A percentile compares a stretch with the other conserved stretches of the same genome.
Conservation (phyloP, 495 filamentous ascomycete species). For the Neurospora africana region DNA sequence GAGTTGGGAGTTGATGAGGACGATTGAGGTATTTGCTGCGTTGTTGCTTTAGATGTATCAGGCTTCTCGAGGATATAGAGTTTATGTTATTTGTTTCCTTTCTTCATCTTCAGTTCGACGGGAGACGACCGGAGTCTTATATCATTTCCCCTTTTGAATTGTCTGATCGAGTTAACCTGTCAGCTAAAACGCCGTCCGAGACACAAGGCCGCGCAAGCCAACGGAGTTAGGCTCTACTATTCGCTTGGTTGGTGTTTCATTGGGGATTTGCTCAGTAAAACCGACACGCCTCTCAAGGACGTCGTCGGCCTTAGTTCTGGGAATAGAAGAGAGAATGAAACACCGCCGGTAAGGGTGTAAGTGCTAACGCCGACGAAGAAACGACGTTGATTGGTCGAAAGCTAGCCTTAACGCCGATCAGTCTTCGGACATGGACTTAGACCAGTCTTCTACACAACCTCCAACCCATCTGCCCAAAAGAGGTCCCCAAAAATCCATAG, state of each 20-base stretch:
- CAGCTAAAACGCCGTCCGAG: not conserved
- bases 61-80: not conserved
- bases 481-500: no score
- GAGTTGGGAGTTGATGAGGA: not conserved
- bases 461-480: no score
- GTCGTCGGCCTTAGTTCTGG: not conserved
- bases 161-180: not conserved
- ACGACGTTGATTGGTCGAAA: not conserved
- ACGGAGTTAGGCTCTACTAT: not conserved
- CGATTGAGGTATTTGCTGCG: not conserved
- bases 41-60: not conserved
- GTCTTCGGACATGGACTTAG: not conserved
- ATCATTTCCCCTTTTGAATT: not conserved
- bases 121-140: not conserved
- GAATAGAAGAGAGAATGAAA: not conserved
- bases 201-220: not conserved
- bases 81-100: not conserved
- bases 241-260: not conserved
- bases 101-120: not conserved
- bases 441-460: not conserved
- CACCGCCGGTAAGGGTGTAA: not conserved
- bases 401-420: not conserved
- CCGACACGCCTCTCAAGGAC: not conserved
- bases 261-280: not conserved
- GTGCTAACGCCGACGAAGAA: not conserved